These are phyloP conservation scores for Ochetophila trinervis DNA, from an alignment of 306 rosid species.

Conservation along the genomic window DNA sequence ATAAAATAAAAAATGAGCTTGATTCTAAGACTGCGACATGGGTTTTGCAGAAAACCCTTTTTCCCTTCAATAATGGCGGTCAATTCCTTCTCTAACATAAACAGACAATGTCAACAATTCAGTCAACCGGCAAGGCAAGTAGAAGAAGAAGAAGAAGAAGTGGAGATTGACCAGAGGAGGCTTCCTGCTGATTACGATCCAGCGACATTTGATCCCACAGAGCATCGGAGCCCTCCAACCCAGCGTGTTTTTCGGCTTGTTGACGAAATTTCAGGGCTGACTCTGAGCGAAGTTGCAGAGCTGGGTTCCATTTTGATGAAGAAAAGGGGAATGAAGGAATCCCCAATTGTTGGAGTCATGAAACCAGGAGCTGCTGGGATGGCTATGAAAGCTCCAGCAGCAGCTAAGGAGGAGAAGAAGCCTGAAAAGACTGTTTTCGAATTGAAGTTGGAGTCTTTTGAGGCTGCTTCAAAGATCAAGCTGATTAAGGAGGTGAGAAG, in stretches of 20 bases:
- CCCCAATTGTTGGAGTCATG: slow-evolving; percentile 66
- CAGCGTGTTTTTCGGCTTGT: slow-evolving; percentile 77
- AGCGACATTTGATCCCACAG: slow-evolving; percentile 69
- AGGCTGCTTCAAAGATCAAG: slow-evolving; percentile 80
- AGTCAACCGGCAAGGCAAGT: slow-evolving; percentile 69
- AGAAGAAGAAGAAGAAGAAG: slow-evolving; percentile 72
- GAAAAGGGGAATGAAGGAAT: slow-evolving; percentile 58
- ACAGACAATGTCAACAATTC: slow-evolving; percentile 38
- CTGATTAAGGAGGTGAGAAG: slow-evolving; percentile 83
- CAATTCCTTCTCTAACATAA: slow-evolving; percentile 25
- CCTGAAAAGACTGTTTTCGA: slow-evolving; percentile 77
- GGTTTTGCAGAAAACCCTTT: slow-evolving; percentile 32
- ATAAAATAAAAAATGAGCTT: slow-evolving; percentile 47
- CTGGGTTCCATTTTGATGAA: slow-evolving; percentile 64
- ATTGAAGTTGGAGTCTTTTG: slow-evolving; percentile 73
- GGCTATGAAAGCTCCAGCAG: slow-evolving; percentile 45
- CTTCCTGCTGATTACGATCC: slow-evolving; percentile 95
- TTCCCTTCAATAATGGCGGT: slow-evolving; percentile 11
- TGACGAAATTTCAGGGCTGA: slow-evolving; percentile 77
- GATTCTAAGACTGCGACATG: slow-evolving; percentile 49
- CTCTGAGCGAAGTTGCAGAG: slow-evolving; percentile 68
- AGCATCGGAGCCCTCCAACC: slow-evolving; percentile 83
- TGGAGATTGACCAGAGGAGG: slow-evolving; percentile 83
- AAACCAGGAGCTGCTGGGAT: slow-evolving; percentile 78
- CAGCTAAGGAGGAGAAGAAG: slow-evolving; percentile 72